Evolutionary conservation across 1,284 basidiomycete species (phyloP).

Genomic region (Coniferiporia sulphurascens): DNA sequence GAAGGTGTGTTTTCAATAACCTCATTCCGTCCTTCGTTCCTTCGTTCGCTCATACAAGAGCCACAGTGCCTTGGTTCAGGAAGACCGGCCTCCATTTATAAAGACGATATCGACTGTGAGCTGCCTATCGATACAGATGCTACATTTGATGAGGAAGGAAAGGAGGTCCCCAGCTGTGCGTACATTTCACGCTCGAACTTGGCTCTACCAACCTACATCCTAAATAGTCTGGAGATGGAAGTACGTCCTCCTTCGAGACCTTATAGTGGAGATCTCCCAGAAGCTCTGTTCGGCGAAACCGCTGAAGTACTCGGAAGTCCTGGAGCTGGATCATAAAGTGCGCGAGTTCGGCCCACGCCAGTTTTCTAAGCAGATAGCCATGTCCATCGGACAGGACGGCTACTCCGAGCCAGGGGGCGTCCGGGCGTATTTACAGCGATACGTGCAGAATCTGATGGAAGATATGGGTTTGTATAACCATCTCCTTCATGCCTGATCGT

Average conservation of each 20-base stretch:
- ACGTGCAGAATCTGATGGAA: neutral
- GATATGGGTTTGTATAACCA: neutral
- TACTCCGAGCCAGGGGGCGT: neutral
- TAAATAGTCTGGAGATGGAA: slow-evolving; percentile 16
- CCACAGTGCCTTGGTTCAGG: slow-evolving; percentile 5
- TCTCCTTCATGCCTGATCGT: neutral
- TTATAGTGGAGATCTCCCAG: slow-evolving; percentile 6
- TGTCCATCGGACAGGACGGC: neutral
- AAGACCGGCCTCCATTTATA: slow-evolving; percentile 1
- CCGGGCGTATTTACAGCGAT: neutral
- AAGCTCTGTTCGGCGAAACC: slow-evolving; percentile 6
- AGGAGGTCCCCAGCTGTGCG: neutral
- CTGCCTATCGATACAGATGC: slow-evolving; percentile 2
- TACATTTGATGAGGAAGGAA: slow-evolving; percentile 1
- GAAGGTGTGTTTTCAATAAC: slow-evolving; percentile 25
- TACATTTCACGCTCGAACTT: neutral
- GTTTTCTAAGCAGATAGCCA: neutral
- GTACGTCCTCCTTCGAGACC: slow-evolving; percentile 12
- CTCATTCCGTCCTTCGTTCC: neutral
- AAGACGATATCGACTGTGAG: slow-evolving; percentile 5
- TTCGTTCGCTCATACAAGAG: neutral
- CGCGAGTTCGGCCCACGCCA: slow-evolving; percentile 6
- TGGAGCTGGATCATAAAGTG: slow-evolving; percentile 9
- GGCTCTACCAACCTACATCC: too few relatives aligned
- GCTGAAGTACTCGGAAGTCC: slow-evolving; percentile 10